Conservation (phyloP, 371 early-diverging fungal species). For the Mortierella sp. region DNA sequence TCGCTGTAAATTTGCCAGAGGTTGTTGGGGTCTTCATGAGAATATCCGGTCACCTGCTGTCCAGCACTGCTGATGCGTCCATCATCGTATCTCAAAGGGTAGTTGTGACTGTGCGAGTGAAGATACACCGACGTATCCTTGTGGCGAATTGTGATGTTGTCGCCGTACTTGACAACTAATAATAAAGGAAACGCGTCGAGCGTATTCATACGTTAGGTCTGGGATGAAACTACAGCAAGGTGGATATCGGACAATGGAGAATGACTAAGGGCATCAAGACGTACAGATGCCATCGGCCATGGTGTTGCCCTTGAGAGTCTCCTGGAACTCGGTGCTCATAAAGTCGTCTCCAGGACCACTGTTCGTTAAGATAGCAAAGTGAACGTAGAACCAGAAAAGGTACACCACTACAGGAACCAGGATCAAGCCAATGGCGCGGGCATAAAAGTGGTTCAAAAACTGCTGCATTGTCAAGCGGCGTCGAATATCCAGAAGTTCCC, state of each 20-base stretch:
- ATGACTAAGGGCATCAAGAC: neutral
- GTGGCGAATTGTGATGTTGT: constrained; percentile 87
- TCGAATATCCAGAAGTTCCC: constrained; percentile 90
- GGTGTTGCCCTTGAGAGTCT: constrained; percentile 82
- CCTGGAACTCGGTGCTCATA: constrained; percentile 92
- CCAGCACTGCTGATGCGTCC: constrained; percentile 92
- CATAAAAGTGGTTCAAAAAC: constrained; percentile 73
- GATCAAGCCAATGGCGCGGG: constrained; percentile 84
- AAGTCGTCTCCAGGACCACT: constrained; percentile 95
- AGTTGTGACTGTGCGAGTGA: constrained; percentile 86
- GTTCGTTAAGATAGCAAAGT: constrained; percentile 81
- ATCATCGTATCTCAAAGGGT: constrained; percentile 95
- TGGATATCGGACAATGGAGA: too few species aligned
- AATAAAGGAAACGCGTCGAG: constrained; percentile 15
- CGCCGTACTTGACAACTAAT: constrained; percentile 84
- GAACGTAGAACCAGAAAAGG: constrained; percentile 86
- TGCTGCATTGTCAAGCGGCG: constrained; percentile 81
- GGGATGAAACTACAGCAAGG: neutral
- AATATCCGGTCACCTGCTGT: constrained; percentile 95
- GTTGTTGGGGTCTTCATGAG: constrained; percentile 83
- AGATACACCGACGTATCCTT: constrained; percentile 82
- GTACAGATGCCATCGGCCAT: constrained; percentile 65
- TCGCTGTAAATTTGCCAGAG: constrained; percentile 80
- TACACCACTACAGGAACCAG: constrained; percentile 89
- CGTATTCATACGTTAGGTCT: neutral